Base-by-base conservation (phyloP, 2,329 filamentous ascomycete genomes). In the Beauveria australis region DNA sequence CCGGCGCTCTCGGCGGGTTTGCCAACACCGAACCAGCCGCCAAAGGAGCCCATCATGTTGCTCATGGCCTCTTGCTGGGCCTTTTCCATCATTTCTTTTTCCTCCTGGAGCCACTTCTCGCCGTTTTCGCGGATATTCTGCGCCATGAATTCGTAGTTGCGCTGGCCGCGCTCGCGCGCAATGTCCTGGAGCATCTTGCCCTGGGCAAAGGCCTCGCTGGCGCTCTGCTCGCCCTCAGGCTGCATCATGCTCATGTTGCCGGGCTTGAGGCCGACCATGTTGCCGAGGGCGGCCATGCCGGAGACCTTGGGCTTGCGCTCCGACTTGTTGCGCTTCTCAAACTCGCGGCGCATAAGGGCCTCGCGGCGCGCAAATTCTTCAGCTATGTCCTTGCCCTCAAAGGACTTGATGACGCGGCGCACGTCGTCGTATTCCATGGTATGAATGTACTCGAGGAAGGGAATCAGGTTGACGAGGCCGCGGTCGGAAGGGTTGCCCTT, bases 161-260 rank as follows among this genome's bases (percentile, higher is more conserved):
- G 88, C 76, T 92, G 89, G 40, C 94, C 94, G 54, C 92, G 84
- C 77, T 99, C 94, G 54, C 94, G 87, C 55, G 94, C 92, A 73
- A 96, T 87, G 71, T 99, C 94, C 75, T 92, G 92, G 66, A 97
- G 79, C 91, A 97, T 97, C 83, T 97, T 99, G 68, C 93, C 94
- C 74, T 96, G 87, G 2, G 89, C 87, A 63, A 94, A 84, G 14
- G 89, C 91, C 71, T 96, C 91, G 2, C 82, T 81, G 1, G 89
- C 81, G 66, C 82, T 86, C 64, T 84, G 81, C 71, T 92, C 88
- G 54, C 90, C 87, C 53, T 89, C 86, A 3, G 76, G 75, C 1
- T 75, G 71, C 61, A 83, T 80, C 69, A 83, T 79, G 71, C 76
- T 86, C 81, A 86, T 84, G 67, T 81, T 83, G 67, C 77, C 79